These are phyloP conservation scores for Umbelopsis sp. DNA, from an alignment of 371 early-diverging fungal species.

Conservation along the genomic window DNA sequence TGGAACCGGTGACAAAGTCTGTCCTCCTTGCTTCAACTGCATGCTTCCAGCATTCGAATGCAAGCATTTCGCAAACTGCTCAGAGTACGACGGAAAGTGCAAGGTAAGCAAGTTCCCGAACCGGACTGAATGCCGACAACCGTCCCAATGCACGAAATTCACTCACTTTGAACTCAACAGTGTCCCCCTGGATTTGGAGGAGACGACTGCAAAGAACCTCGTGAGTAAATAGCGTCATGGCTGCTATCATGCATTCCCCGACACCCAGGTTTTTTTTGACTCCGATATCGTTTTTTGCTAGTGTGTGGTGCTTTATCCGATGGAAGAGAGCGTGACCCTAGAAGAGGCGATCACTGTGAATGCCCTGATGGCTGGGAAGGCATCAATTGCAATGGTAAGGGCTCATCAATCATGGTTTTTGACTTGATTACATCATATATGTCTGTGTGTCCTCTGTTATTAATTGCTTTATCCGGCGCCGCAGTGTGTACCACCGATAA, in stretches of 20 bases:
- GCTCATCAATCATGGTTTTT: not conserved
- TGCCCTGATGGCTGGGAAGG: constrained; percentile 93
- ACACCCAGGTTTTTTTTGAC: not conserved
- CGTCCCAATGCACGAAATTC: not conserved
- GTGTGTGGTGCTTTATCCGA: constrained; percentile 74
- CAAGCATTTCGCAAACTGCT: constrained; percentile 81
- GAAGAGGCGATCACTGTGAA: constrained; percentile 63
- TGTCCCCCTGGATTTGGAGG: constrained; percentile 92
- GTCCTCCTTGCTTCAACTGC: constrained; percentile 89
- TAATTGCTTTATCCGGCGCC: not conserved
- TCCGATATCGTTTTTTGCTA: constrained; percentile 21
- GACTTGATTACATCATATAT: not conserved
- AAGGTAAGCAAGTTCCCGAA: constrained; percentile 19
- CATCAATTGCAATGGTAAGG: constrained; percentile 87
- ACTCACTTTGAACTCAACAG: not conserved
- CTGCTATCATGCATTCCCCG: constrained; percentile 2
- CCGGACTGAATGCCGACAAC: not conserved
- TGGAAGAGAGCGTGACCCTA: constrained; percentile 63
- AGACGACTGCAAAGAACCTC: constrained; percentile 80
- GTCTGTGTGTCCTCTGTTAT: not conserved
- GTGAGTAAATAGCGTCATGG: constrained; percentile 45
- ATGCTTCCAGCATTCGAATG: constrained; percentile 75
- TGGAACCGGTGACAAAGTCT: constrained; percentile 45
- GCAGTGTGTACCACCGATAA: constrained; percentile 77
- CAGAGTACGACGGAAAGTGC: constrained; percentile 79